Percentiles rank a stretch among this genome's conserved stretches.
Conservation (phyloP, 2,329 filamentous ascomycete species). For the Fusarium tanahbumbuense region DNA sequence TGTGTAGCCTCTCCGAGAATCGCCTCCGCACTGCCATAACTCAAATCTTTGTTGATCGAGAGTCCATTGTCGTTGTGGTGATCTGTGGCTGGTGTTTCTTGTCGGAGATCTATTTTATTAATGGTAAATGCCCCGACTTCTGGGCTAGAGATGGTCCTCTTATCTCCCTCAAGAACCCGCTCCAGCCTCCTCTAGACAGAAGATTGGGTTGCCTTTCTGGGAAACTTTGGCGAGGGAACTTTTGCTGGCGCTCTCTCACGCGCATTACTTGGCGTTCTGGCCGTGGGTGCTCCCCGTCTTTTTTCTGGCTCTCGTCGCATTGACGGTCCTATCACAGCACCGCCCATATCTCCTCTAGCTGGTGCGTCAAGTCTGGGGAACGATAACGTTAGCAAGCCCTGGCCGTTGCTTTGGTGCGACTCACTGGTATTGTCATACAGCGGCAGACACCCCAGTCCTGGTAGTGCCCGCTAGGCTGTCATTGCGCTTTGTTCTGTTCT, state of each 20-base stretch:
- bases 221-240: slow-evolving; percentile 55
- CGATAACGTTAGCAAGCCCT: slow-evolving; percentile 50
- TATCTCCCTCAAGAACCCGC: slow-evolving; percentile 46
- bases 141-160: slow-evolving; percentile 39
- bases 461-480: slow-evolving; percentile 24
- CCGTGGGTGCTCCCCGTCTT: slow-evolving; percentile 39
- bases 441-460: slow-evolving; percentile 31
- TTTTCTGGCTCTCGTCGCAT: slow-evolving; percentile 35
- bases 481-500: slow-evolving; percentile 32
- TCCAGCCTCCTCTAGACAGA: slow-evolving; percentile 44
- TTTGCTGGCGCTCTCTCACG: slow-evolving; percentile 54
- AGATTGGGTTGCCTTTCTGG: slow-evolving; percentile 52
- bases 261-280: slow-evolving; percentile 51
- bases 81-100: slow-evolving; percentile 21
- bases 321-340: slow-evolving; percentile 46
- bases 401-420: slow-evolving; percentile 40
- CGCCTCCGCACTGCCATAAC: slow-evolving; percentile 27
- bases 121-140: slow-evolving; percentile 16
- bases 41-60: background rate
- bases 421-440: slow-evolving; percentile 31
- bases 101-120: slow-evolving; percentile 18
- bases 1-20: slow-evolving; percentile 10
- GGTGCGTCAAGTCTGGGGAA: slow-evolving; percentile 49
- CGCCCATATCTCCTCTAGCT: slow-evolving; percentile 45
- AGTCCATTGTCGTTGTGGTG: slow-evolving; percentile 3